Base-by-base conservation (phyloP, 768 basidiomycete genomes). In the Daedaleopsis nitida region DNA sequence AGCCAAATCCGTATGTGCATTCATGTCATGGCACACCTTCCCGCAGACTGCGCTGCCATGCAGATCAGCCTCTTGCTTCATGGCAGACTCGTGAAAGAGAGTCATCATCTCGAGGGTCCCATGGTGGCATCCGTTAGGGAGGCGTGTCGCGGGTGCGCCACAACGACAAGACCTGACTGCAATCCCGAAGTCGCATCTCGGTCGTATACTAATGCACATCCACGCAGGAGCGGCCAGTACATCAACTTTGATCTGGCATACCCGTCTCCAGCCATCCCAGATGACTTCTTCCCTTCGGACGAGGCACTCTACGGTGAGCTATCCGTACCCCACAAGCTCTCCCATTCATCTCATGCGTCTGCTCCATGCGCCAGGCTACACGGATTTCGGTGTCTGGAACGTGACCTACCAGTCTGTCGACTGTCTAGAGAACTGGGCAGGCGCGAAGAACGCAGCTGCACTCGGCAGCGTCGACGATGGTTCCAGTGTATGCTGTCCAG, bases 321-420 rank as follows among this genome's bases (percentile, higher is more conserved):
- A 32, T 9, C 54, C 50, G 80, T 81, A 7, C 37, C n/a, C n/a
- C 65, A 79, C 71, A 57, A 77, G 76, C 59, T 23, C 65, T 66
- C 14, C 23, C 16, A 48, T 16, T 8, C 10, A n/a, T 34, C 43
- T 43, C 52, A 19, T 50, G 55, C 24, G 42, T 32, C 34, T 35
- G 14, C 14, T 35, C 43, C 7, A 19, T 34, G 3, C 39, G 3
- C 1, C 37, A 63, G 62, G 62, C 1, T 81, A 73, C 62, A 32
- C 45, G 88, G 92, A 93, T 68, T 94, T 93, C 76, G 91, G 92
- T 52, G 85, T 93, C 19, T 94, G 92, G 92, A 92, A 92, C 67
- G 77, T 91, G 67, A 86, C 80, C 17, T 93, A 93, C 70, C 74
- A 85, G 66, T 78, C 75, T 32, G 84, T 92, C 11, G 74, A 85